Base-by-base conservation (phyloP, 2,329 filamentous ascomycete genomes). In the Gyromitra esculenta region DNA sequence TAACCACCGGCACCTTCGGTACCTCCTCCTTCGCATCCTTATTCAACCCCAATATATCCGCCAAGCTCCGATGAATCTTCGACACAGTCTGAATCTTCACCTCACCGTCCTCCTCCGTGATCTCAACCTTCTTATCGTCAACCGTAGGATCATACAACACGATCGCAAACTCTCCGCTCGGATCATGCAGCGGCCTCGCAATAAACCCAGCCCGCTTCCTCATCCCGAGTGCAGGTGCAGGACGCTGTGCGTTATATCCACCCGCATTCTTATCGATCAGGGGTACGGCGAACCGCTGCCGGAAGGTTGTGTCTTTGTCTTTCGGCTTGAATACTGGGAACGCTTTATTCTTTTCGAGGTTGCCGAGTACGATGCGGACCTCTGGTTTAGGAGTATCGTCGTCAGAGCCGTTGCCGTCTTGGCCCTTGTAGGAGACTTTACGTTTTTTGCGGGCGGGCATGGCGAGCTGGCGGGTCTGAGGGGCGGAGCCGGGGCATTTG, bases 121-220 rank as follows among this genome's bases (percentile, higher is more conserved):
- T 81, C n/a, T 85, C 82, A 18, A 75, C 84, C 78, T 88, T 89
- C 82, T 92, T 94, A 80, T 96, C 93, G 80, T 99, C 94, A 18
- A 98, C 86, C 0, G 96, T 99, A 1, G 96, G 96, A 81, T 99
- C 96, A 82, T 97, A 95, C 0, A 99, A 86, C 1, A 99, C 96
- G 81, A 99, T 98, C 1, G 96, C 91, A 83, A 99, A 97, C 82
- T 99, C 96, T 80, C 94, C 96, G 80, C 91, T 94, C 0, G 96
- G 96, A 81, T 99, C 96, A 81, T 99, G 96, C 69, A 99, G 84
- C 21, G 96, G 91, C 81, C 94, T 97, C 4, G 94, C 92, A 15
- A 97, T 87, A 82, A 98, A 97, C 0, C 91, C 89, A 0, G 92
- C 91, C 18, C 96, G 95, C 81, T 89, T 90, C 56, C 96, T 88